Base-by-base conservation (phyloP, 495 filamentous ascomycete genomes). In the Aspergillus diversus region DNA sequence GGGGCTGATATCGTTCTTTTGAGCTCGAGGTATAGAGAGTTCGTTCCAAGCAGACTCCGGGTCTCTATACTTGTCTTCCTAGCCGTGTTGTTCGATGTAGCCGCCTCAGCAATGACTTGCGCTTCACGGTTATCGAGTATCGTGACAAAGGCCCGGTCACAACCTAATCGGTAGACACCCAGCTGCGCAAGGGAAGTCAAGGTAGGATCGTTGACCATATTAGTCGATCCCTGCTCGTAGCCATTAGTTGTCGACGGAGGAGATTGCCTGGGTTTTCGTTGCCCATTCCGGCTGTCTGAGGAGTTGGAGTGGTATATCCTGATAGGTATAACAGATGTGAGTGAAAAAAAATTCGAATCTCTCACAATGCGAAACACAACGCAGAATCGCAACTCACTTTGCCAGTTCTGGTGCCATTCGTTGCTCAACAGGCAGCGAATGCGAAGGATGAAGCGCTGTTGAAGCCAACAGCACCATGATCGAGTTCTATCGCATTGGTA, bases 121-220 rank as follows among this genome's bases (percentile, higher is more conserved):
- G 85, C 80, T 46, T 75, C 67, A 12, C 78, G 67, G 31, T 75
- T 69, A 61, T 86, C 86, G 60, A 87, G 81, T 32, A 90, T 73
- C 0, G 81, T 83, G 17, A 88, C 78, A 58, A 89, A 76, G 8
- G 73, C 77, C 5, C 83, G 81, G 42, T 75, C 75, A 34, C 76
- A 79, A 37, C 81, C 75, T 43, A 87, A 68, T 13, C 83, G 79
- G 57, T 83, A 78, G 39, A 81, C 73, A 0, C 83, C 86, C n/a
- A 90, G 73, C 69, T 90, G 86, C 8, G 85, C 79, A 59, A 91
- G 81, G 2, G 84, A 84, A 0, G 84, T 83, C 5, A 91, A 73
- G 17, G 80, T 80, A 7, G 81, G 78, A 63, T 91, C 88, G 5
- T 69, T 68, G 21, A 76, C 77, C 7, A 71, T 59, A 7, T 56